Conservation (phyloP, 495 filamentous ascomycete genomes). For the Bathelium albidoporum region DNA sequence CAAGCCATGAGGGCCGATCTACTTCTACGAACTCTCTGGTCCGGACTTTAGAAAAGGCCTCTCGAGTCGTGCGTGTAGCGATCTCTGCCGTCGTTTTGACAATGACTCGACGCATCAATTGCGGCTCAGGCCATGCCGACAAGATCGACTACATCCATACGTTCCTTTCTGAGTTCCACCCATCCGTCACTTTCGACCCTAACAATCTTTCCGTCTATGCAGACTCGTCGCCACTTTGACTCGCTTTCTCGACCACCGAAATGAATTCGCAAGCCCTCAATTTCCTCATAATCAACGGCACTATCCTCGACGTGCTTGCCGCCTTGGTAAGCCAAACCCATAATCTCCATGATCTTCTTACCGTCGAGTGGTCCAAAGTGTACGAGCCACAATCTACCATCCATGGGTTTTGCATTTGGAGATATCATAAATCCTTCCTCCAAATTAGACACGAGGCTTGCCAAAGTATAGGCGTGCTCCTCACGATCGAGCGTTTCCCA, state of each 20-base stretch:
- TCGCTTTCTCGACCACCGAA: conserved; percentile 52
- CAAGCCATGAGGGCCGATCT: neutral
- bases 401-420: conserved; percentile 54
- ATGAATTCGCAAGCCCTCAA: conserved; percentile 53
- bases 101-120: neutral
- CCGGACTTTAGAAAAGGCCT: neutral
- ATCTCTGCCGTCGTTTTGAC: neutral
- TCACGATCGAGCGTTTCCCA: conserved; percentile 27
- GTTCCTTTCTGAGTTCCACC: conserved; percentile 50
- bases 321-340: conserved; percentile 62
- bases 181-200: conserved; percentile 57
- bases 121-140: conserved; percentile 2
- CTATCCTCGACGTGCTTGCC: conserved; percentile 59
- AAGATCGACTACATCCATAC: conserved; percentile 12
- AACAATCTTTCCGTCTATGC: conserved; percentile 81
- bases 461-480: conserved; percentile 63
- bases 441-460: conserved; percentile 64
- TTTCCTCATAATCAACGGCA: conserved; percentile 53
- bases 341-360: conserved; percentile 58
- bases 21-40: neutral
- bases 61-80: neutral
- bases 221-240: conserved; percentile 68
- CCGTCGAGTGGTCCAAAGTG: conserved; percentile 57
- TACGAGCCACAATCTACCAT: conserved; percentile 58
- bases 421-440: conserved; percentile 73